These are phyloP conservation scores for Annulohypoxylon stygium DNA, from an alignment of 495 filamentous ascomycete genomes.

Conservation along the genomic window DNA sequence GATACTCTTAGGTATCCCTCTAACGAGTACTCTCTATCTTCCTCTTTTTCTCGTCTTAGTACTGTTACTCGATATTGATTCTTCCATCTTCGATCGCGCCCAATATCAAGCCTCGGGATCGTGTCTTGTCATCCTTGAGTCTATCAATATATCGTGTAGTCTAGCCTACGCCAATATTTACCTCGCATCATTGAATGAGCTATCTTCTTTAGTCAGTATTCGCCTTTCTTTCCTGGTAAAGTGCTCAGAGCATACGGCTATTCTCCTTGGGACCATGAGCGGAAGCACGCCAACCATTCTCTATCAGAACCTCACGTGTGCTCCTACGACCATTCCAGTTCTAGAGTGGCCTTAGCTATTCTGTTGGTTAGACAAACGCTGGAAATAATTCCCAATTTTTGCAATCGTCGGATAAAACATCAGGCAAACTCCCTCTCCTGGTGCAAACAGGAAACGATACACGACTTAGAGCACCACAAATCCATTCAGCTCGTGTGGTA, in stretches of 20 bases:
- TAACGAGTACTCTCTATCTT: slow-evolving; percentile 11
- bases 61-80: slow-evolving; percentile 28
- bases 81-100: slow-evolving; percentile 8
- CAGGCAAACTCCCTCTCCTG: slow-evolving; percentile 5
- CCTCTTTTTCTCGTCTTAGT: slow-evolving; percentile 8
- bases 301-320: slow-evolving; percentile 1
- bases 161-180: neutral
- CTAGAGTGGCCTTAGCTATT: neutral
- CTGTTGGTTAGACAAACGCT: slow-evolving; percentile 8
- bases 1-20: slow-evolving; percentile 21
- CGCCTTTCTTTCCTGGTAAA: neutral
- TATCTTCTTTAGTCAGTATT: neutral
- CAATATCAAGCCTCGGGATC: neutral
- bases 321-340: neutral
- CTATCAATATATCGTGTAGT: neutral
- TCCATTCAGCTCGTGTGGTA: slow-evolving; percentile 6
- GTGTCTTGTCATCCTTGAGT: neutral
- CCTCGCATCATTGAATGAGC: neutral
- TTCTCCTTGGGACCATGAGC: neutral
- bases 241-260: neutral
- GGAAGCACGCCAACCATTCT: neutral
- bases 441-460: slow-evolving; percentile 11
- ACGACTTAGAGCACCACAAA: neutral
- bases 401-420: neutral
- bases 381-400: neutral